Percentiles rank a stretch among this genome's conserved stretches.
phyloP scores from a whole-genome alignment of 129 eudicot species.

The Escallonia rubra region DNA sequence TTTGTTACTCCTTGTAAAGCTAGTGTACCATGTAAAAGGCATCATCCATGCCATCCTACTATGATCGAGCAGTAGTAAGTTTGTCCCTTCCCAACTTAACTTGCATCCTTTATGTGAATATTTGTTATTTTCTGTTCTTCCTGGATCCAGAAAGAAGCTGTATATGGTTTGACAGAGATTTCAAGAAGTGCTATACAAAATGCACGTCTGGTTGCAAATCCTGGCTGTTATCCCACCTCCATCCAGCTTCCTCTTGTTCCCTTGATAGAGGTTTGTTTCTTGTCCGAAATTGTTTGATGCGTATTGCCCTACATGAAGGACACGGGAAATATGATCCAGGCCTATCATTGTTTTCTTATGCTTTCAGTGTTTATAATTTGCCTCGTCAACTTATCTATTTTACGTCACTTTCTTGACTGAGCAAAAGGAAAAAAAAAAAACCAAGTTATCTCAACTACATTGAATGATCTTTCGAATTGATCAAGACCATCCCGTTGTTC shows the following conservation, averaged over 20 bases:
- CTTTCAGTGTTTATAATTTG: too few species aligned
- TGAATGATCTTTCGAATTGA: too few species aligned
- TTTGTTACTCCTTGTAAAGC: neutral
- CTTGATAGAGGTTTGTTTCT: slow-evolving; percentile 59
- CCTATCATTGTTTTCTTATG: too few species aligned
- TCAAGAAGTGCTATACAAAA: slow-evolving; percentile 59
- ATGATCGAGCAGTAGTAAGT: too few species aligned
- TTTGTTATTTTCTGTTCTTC: slow-evolving; percentile 5
- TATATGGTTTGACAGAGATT: slow-evolving; percentile 91
- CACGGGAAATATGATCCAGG: too few species aligned
- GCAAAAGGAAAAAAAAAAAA: too few species aligned
- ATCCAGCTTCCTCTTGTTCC: slow-evolving; percentile 90
- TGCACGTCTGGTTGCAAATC: slow-evolving; percentile 95
- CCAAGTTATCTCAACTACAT: too few species aligned
- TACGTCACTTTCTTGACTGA: too few species aligned
- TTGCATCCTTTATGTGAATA: neutral
- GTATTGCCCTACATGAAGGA: too few species aligned
- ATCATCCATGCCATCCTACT: neutral
- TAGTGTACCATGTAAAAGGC: neutral
- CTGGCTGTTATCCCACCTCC: slow-evolving; percentile 98
- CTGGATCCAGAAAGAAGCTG: slow-evolving; percentile 79
- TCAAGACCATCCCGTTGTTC: too few species aligned
- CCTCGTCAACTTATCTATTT: too few species aligned
- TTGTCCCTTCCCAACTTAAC: neutral
- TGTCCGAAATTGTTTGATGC: neutral